Evolutionary conservation across 176 grass and related monocot species (phyloP).

Genomic region (Aegilops speltoides): DNA sequence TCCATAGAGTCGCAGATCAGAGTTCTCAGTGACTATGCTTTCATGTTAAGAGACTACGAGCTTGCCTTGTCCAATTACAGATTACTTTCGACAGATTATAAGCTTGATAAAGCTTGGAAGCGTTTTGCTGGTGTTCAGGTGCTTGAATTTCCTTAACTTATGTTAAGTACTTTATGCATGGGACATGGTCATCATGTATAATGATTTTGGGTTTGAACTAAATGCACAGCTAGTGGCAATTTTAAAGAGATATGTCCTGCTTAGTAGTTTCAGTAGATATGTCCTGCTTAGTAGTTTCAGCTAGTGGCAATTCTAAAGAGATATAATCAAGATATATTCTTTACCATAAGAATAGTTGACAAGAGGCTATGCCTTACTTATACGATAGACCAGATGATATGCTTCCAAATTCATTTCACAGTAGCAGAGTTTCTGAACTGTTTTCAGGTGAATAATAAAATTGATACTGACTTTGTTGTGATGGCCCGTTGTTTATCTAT

Average conservation of each 20-base stretch:
- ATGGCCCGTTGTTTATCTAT: neutral
- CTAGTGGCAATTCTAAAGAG: neutral
- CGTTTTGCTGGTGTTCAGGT: slow-evolving; percentile 92
- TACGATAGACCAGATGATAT: slow-evolving; percentile 5
- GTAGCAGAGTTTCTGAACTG: neutral
- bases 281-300: neutral
- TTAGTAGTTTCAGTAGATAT: neutral
- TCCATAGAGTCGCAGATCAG: slow-evolving; percentile 98
- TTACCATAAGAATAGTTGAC: slow-evolving; percentile 7
- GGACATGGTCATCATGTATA: neutral
- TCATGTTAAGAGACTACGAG: slow-evolving; percentile 97
- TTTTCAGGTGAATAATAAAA: slow-evolving; percentile 11
- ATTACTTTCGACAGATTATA: slow-evolving; percentile 93
- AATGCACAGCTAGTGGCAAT: neutral
- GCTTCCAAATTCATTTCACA: neutral
- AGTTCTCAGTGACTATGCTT: slow-evolving; percentile 94
- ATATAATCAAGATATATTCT: slow-evolving; percentile 7
- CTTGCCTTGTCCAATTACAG: slow-evolving; percentile 98
- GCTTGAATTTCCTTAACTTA: slow-evolving; percentile 21
- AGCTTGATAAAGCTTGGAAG: slow-evolving; percentile 99
- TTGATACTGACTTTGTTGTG: neutral
- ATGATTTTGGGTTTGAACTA: slow-evolving; percentile 8
- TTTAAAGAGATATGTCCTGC: slow-evolving; percentile 3
- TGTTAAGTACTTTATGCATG: neutral
- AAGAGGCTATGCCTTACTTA: neutral